Conservation (phyloP, 129 eudicot genomes). For the Heracleum sosnowskyi region DNA sequence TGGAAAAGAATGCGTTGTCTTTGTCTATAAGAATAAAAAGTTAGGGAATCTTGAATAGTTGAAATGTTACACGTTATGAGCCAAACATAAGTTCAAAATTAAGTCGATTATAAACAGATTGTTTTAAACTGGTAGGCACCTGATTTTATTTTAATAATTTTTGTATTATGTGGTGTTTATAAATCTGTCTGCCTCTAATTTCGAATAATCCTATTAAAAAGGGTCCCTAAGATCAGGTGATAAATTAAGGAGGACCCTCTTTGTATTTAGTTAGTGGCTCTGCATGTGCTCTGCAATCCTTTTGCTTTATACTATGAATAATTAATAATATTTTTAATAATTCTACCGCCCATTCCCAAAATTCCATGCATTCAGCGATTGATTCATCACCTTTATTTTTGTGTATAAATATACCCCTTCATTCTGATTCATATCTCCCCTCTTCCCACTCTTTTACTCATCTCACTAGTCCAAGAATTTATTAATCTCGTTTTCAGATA, state of each 20-base stretch:
- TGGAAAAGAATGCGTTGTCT: background rate
- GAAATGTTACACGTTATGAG: background rate
- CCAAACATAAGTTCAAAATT: background rate
- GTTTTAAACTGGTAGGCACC: background rate
- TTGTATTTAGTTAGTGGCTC: conserved; percentile 40
- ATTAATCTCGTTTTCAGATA: too few relatives aligned
- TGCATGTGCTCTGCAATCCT: conserved; percentile 77
- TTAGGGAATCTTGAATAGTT: background rate
- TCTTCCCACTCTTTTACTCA: conserved; percentile 8
- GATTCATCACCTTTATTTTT: conserved; percentile 24
- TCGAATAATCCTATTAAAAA: conserved; percentile 11
- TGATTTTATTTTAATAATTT: background rate
- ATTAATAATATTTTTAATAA: conserved; percentile 11
- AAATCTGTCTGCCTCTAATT: conserved; percentile 22
- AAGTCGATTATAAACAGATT: background rate
- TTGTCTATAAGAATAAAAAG: background rate
- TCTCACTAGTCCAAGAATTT: background rate
- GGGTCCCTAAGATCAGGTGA: conserved; percentile 12
- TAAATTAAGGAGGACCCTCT: conserved; percentile 5
- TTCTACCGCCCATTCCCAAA: conserved; percentile 47
- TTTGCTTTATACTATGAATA: conserved; percentile 17
- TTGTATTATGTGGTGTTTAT: background rate
- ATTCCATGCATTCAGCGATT: conserved; percentile 10
- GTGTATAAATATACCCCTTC: conserved; percentile 24
- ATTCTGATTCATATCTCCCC: conserved; percentile 4